These are phyloP conservation scores for Adansonia grandidieri DNA, from an alignment of 441 rosid species.

Conservation along the genomic window DNA sequence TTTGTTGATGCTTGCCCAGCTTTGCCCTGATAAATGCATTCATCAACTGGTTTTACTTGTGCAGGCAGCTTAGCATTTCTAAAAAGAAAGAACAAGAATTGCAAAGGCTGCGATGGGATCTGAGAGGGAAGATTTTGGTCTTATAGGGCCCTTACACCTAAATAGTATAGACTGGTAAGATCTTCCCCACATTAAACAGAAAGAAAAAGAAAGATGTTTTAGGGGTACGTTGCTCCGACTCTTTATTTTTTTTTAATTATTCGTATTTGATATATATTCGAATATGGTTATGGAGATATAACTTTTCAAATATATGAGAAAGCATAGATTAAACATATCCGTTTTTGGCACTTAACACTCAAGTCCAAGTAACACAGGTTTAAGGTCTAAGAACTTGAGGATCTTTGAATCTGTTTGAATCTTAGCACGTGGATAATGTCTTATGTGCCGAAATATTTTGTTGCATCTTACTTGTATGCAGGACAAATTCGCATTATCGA, in stretches of 20 bases:
- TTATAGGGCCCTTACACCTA: slow-evolving; percentile 53
- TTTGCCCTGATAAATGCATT: neutral
- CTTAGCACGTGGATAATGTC: slow-evolving; percentile 1
- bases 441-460: neutral
- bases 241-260: no score
- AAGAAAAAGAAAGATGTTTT: neutral
- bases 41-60: slow-evolving; percentile 2
- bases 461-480: slow-evolving; percentile 33
- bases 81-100: neutral
- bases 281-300: no score
- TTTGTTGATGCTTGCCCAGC: neutral
- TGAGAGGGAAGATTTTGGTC: slow-evolving; percentile 51
- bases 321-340: no score
- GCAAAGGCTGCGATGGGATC: slow-evolving; percentile 32
- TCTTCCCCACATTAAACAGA: slow-evolving; percentile 16
- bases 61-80: slow-evolving; percentile 14
- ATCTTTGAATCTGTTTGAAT: neutral
- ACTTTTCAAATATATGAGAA: no score
- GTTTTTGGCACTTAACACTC: no score
- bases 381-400: slow-evolving; percentile 15
- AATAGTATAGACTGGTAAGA: slow-evolving; percentile 71
- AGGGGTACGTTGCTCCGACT: no score
- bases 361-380: neutral
- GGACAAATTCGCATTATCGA: slow-evolving; percentile 69
- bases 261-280: no score